Conservation (phyloP, 108 stramenopile genomes). For the Skeletonema tropicum region DNA sequence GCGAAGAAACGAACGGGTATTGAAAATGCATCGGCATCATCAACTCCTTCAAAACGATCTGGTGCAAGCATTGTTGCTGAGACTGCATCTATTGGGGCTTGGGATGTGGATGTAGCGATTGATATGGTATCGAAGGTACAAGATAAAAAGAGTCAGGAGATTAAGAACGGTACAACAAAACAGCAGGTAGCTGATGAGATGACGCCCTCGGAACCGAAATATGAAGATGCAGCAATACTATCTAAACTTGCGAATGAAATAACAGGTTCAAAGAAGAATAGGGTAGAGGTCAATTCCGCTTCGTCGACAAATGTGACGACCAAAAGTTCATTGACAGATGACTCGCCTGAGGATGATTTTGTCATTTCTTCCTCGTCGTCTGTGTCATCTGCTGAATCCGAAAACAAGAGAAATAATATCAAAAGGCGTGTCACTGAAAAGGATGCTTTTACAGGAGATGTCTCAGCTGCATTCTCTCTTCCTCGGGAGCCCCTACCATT, state of each 20-base stretch:
- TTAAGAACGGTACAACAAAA: not conserved
- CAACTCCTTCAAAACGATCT: conserved; percentile 17
- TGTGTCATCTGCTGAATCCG: not conserved
- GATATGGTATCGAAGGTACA: conserved; percentile 14
- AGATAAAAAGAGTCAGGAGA: not conserved
- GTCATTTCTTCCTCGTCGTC: not conserved
- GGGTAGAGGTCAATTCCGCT: conserved; percentile 5
- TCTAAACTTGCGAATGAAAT: conserved; percentile 14
- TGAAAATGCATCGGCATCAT: conserved; percentile 45
- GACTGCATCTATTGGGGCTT: conserved; percentile 68
- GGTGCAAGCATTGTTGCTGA: conserved; percentile 55
- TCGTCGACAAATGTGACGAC: not conserved
- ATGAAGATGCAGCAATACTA: conserved; percentile 22
- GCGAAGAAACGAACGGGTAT: conserved; percentile 80
- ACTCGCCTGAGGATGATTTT: conserved; percentile 25
- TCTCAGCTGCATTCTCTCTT: conserved; percentile 52
- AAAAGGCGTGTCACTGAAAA: conserved; percentile 39
- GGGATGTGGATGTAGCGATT: conserved; percentile 40
- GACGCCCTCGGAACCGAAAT: conserved; percentile 6
- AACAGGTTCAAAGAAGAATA: not conserved
- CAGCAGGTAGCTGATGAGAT: not conserved
- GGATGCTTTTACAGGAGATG: conserved; percentile 54
- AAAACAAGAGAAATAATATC: not conserved
- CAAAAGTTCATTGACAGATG: conserved; percentile 15
- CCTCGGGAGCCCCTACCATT: conserved; percentile 69